Evolutionary conservation across 78 protist genomes (phyloP).

Genomic region (Dictyostelium citrinum): DNA sequence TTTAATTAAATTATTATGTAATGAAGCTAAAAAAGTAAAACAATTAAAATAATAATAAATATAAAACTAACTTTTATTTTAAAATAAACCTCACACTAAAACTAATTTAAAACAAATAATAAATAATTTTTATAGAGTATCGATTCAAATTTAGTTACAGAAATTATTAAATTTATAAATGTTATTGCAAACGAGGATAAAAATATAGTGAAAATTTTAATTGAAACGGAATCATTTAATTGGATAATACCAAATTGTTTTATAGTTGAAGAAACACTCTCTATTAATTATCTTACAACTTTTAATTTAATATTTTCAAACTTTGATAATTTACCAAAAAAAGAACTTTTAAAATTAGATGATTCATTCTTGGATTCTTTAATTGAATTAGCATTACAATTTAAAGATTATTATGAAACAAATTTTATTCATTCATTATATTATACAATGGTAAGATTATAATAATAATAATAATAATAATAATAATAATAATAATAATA

Average conservation of each 20-base stretch:
- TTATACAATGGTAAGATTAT: constrained; percentile 39
- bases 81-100: neutral
- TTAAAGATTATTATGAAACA: constrained; percentile 43
- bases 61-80: neutral
- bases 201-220: neutral
- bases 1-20: constrained; percentile 28
- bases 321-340: constrained; percentile 4
- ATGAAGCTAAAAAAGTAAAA: constrained; percentile 18
- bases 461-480: too few relatives aligned
- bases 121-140: neutral
- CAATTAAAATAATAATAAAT: neutral
- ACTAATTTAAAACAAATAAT: neutral
- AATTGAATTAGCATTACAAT: constrained; percentile 9
- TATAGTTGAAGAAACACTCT: constrained; percentile 15
- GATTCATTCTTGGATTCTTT: constrained; percentile 28
- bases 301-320: neutral
- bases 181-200: neutral
- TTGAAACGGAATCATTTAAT: constrained; percentile 1
- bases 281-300: neutral
- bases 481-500: too few relatives aligned
- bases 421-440: constrained; percentile 24
- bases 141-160: constrained; percentile 11
- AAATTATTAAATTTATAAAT: constrained; percentile 42
- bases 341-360: constrained; percentile 24
- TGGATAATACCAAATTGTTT: constrained; percentile 70